Evolutionary conservation across 306 rosid genomes (phyloP), one percentile per base, ranked within the genome.

Genomic region (Quercus aquifolioides): DNA sequence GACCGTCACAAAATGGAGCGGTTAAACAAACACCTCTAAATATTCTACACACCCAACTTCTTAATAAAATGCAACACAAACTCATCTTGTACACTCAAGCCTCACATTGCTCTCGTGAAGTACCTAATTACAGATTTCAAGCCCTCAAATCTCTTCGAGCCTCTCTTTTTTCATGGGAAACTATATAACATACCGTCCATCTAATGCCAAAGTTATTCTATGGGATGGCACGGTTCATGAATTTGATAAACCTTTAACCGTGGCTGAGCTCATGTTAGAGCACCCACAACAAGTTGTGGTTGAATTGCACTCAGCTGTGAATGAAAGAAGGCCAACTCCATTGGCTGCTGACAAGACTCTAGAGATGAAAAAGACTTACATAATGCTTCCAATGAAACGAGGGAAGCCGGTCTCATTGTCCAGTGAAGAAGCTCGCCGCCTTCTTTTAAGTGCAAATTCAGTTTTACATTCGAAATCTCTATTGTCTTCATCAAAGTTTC

Each of bases 281-380:
- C 86, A 95, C 78, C 97, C 98, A 1, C 94, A 86, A n/a, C 92
- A 92, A 1, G 97, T 92, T 4, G 99, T 95, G 56, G 90, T 92
- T 4, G 99, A 95, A 38, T 86, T 90, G 26, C 69, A 71, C 21
- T 76, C 94, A 0, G 91, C 92, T 5, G 10, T 91, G 38, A 70
- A 77, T 0, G 81, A 79, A 13, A 90, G 76, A 78, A 79, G 84
- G 65, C 93, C 93, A 25, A 74, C 75, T 3, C 90, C 99, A 0
- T 81, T 94, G 64, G 87, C 95, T 1, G 97, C 99, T 0, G 99
- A 95, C 74, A 72, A 60, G 76, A 85, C 81, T 49, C 90, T 95
- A 0, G 96, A 90, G 18, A 80, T 35, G 80, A 87, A 79, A 5
- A 91, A 84, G 74, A 65, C 83, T 13, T 95, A 95, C 73, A 14